These are phyloP conservation scores for Ceriops tagal DNA, from an alignment of 345 rosid genomes.

Conservation along the genomic window DNA sequence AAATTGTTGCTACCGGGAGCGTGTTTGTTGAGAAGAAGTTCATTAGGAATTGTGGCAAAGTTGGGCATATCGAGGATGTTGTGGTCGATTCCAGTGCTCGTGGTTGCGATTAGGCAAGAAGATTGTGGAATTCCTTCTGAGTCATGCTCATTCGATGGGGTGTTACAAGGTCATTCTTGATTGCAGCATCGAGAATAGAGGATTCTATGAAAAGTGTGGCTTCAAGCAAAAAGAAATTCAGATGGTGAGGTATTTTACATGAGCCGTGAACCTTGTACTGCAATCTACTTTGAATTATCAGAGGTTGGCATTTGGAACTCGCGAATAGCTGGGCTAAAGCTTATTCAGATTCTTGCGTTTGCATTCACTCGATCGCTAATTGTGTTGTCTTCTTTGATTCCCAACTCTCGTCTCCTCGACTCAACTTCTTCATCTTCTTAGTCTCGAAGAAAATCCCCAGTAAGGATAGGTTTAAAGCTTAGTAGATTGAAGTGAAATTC, in stretches of 20 bases:
- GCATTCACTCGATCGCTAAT: no score
- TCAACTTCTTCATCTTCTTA: no score
- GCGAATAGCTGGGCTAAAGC: no score
- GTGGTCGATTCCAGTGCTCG: slow-evolving; percentile 64
- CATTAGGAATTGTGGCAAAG: slow-evolving; percentile 76
- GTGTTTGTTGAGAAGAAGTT: slow-evolving; percentile 83
- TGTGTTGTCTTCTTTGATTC: no score
- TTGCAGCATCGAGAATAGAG: slow-evolving; percentile 53
- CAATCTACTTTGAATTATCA: no score
- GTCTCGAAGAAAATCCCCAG: no score
- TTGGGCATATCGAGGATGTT: slow-evolving; percentile 83
- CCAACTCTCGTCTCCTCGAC: no score
- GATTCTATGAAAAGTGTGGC: slow-evolving; percentile 83
- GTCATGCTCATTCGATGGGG: slow-evolving; percentile 58
- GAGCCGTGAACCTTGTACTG: slow-evolving; percentile 16
- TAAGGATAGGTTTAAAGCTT: no score
- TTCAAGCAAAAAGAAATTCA: slow-evolving; percentile 58
- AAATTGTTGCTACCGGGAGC: slow-evolving; percentile 66
- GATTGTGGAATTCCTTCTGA: slow-evolving; percentile 47
- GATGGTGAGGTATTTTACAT: slow-evolving; percentile 61
- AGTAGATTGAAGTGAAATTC: no score
- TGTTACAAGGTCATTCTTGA: slow-evolving; percentile 87
- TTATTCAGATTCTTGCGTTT: no score
- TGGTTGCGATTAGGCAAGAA: slow-evolving; percentile 64
- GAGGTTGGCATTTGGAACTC: no score